Base-by-base conservation (phyloP, 495 filamentous ascomycete species). In the Penicillium alfredii region DNA sequence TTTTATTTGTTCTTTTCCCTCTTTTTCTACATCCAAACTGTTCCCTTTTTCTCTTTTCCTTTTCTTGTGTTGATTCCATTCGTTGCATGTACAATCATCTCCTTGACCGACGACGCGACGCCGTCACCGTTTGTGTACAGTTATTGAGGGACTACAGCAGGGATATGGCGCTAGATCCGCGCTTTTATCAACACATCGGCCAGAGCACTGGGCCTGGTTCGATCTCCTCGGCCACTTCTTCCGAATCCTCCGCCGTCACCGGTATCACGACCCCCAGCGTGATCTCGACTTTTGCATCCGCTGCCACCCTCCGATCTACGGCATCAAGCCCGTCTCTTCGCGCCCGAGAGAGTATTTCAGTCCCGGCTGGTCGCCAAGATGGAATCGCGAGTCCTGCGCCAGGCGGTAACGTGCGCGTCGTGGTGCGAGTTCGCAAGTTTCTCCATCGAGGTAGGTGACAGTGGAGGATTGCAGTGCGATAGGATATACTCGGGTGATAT, bases 381-480 rank as follows among this genome's bases (percentile, higher is more conserved):
- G 54, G 51, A 33, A 39, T 55, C 27, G 40, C 56, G 4, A 67
- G 61, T 32, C 62, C 62, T 8, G 46, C 61, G 11, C 56, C 64
- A 1, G 86, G 81, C 22, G 88, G 86, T 9, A 96, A 97, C 69
- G 90, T 98, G 34, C 79, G 84, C 56, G 92, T 98, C 12, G 92
- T 96, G 9, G 92, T 98, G 49, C 71, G 92, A 45, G 88, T 95
- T 35, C 73, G 92, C 45, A 88, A 80, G 13, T 97, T 95, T 62
- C 63, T 98, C 25, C 82, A 79, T 10, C 66, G 92, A 82, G 90
- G 90, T 94, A 72, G 34, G 71, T 54, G 21, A n/a, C 6, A n/a
- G 19, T 10, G 3, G 18, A 21, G 16, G 35, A 27, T 30, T 19
- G n/a, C n/a, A n/a, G n/a, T n/a, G n/a, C n/a, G n/a, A n/a, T n/a